These are phyloP conservation scores for Fusarium sp. DNA, from an alignment of 2,329 filamentous ascomycete species.

Conservation along the genomic window DNA sequence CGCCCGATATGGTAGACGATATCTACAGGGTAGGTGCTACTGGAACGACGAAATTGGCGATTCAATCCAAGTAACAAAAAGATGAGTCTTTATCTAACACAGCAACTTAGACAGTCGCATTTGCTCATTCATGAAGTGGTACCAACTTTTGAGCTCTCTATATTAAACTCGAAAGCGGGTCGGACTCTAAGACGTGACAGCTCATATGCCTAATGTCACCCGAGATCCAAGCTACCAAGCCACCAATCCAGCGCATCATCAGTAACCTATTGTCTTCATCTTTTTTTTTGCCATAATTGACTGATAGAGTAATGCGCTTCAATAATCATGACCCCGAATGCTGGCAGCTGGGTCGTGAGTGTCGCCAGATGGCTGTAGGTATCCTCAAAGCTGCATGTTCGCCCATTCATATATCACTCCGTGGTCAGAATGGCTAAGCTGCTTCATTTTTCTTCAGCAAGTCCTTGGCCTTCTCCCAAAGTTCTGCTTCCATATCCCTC, in stretches of 20 bases:
- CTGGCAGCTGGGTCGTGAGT: background rate
- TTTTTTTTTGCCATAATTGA: background rate
- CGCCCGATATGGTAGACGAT: background rate
- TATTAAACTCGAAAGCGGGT: too few relatives aligned
- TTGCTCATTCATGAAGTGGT: background rate
- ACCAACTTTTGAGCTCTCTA: background rate
- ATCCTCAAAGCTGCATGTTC: background rate
- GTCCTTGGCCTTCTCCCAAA: conserved; percentile 67
- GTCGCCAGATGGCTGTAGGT: background rate
- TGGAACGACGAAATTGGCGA: background rate
- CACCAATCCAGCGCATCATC: background rate
- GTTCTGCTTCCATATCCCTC: conserved; percentile 83
- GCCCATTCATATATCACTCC: background rate
- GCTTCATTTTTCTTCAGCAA: conserved; percentile 52
- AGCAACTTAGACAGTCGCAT: background rate
- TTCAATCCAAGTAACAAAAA: background rate
- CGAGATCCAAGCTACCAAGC: background rate
- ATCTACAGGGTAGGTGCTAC: background rate
- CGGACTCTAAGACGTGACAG: too few relatives aligned
- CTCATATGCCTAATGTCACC: background rate
- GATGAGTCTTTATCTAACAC: background rate
- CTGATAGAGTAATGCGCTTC: background rate
- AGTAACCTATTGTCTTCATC: background rate
- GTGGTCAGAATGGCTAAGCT: too few relatives aligned
- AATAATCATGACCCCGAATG: background rate